A percentile compares a stretch with the other conserved stretches of the same genome.
These are phyloP conservation scores for Colletotrichum sp. DNA, from an alignment of 2,329 filamentous ascomycete species.

Conservation along the genomic window DNA sequence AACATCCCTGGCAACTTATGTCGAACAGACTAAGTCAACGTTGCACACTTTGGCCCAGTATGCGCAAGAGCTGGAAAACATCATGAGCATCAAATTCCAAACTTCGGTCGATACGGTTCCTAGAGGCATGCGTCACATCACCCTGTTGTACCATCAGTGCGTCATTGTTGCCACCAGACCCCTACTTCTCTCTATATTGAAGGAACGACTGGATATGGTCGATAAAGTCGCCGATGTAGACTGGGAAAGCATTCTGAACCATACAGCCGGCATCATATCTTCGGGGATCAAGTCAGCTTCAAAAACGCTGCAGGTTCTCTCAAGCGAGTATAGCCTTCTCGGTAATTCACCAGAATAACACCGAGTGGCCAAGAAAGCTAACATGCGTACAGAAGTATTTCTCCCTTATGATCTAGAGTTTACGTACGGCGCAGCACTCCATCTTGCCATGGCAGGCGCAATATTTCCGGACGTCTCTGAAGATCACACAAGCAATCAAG, in stretches of 20 bases:
- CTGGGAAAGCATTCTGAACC: neutral
- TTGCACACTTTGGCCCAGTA: neutral
- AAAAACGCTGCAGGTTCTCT: neutral
- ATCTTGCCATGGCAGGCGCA: neutral
- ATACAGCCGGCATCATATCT: neutral
- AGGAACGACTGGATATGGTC: neutral
- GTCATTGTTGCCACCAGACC: conserved; percentile 1
- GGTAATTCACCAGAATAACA: neutral
- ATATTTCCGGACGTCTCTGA: neutral
- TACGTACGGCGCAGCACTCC: neutral
- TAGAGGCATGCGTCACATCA: neutral
- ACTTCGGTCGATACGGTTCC: neutral
- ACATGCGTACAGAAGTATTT: neutral
- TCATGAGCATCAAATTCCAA: neutral
- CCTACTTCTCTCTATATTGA: neutral
- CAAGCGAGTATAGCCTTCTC: neutral
- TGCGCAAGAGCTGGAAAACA: neutral
- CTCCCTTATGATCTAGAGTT: neutral
- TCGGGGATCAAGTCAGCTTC: neutral
- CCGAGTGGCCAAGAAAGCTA: neutral
- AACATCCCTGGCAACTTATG: neutral
- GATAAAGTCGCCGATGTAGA: neutral
- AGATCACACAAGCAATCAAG: neutral
- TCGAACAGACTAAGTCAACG: neutral
- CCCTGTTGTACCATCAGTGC: neutral